Percentiles rank a stretch among this genome's conserved stretches.
Evolutionary conservation across 768 basidiomycete genomes (phyloP).

Genomic region (Daedaleopsis sinensis): DNA sequence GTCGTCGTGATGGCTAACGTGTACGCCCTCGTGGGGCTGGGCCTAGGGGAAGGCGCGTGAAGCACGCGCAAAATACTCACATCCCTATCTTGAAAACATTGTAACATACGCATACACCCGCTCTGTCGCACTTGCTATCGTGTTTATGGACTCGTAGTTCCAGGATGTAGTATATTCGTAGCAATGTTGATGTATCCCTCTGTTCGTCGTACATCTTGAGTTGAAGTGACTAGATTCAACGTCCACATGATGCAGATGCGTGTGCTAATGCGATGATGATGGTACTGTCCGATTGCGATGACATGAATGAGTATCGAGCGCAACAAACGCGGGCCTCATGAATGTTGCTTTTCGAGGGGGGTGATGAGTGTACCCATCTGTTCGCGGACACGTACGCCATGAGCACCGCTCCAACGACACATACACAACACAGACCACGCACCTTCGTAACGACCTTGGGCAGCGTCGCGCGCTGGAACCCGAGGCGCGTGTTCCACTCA

Average conservation of each 20-base stretch:
- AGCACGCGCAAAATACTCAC: not conserved
- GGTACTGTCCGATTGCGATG: not conserved
- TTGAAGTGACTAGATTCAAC: no score
- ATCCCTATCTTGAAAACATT: not conserved
- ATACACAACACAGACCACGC: not conserved
- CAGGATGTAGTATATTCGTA: not conserved
- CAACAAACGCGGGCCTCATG: conserved; percentile 32
- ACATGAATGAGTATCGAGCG: no score
- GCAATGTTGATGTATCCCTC: not conserved
- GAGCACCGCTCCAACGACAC: not conserved
- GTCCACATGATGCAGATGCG: not conserved
- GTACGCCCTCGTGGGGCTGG: conserved; percentile 72
- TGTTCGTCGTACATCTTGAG: not conserved
- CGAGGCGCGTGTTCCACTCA: conserved; percentile 93
- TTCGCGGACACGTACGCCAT: not conserved
- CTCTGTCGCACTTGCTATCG: not conserved
- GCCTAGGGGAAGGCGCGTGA: conserved; percentile 36
- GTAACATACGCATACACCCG: not conserved
- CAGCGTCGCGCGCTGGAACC: conserved; percentile 81
- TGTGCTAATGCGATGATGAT: not conserved
- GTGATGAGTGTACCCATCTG: conserved; percentile 75
- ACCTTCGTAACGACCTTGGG: conserved; percentile 91
- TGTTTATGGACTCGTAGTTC: not conserved
- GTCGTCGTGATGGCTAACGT: conserved; percentile 71
- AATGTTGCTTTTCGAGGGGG: conserved; percentile 55